These are phyloP conservation scores for Boehmeria nivea DNA, from an alignment of 306 rosid species.

Conservation along the genomic window DNA sequence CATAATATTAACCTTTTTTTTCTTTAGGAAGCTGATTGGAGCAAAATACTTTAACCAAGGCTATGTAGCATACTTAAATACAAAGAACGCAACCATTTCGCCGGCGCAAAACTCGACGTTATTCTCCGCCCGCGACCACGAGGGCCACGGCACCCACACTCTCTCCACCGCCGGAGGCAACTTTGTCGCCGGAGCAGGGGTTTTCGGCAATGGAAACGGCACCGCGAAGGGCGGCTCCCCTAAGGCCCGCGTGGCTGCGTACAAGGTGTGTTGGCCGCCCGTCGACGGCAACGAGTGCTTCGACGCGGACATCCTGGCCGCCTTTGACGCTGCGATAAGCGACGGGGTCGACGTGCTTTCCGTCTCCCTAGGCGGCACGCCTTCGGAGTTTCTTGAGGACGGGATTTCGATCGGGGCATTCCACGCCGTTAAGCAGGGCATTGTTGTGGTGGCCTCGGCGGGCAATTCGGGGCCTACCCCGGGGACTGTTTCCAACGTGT, in stretches of 20 bases:
- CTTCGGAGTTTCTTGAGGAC: constrained; percentile 1
- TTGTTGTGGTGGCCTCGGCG: constrained; percentile 18
- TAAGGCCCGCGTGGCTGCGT: constrained; percentile 62
- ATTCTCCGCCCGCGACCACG: constrained; percentile 39
- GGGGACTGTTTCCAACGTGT: constrained; percentile 10
- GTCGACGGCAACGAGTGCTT: constrained; percentile 22
- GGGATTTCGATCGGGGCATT: constrained; percentile 24
- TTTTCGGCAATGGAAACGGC: constrained; percentile 59
- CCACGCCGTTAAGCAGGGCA: constrained; percentile 21
- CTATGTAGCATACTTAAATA: background rate
- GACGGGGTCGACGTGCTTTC: constrained; percentile 32
- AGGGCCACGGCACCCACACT: constrained; percentile 86
- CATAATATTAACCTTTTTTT: background rate
- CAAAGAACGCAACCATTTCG: background rate
- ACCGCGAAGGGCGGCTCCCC: constrained; percentile 93
- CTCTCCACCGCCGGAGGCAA: constrained; percentile 87
- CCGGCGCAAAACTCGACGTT: background rate
- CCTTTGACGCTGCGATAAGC: constrained; percentile 28
- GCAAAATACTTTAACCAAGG: constrained; percentile 69
- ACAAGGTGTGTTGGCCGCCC: constrained; percentile 71
- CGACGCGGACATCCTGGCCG: constrained; percentile 55
- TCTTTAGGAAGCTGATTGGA: constrained; percentile 70
- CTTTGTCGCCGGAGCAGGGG: constrained; percentile 33
- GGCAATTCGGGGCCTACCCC: constrained; percentile 21
- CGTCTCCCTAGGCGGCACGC: constrained; percentile 19